These are phyloP conservation scores for Parachlorella kessleri DNA, from an alignment of 139 green algal species.

Conservation along the genomic window DNA sequence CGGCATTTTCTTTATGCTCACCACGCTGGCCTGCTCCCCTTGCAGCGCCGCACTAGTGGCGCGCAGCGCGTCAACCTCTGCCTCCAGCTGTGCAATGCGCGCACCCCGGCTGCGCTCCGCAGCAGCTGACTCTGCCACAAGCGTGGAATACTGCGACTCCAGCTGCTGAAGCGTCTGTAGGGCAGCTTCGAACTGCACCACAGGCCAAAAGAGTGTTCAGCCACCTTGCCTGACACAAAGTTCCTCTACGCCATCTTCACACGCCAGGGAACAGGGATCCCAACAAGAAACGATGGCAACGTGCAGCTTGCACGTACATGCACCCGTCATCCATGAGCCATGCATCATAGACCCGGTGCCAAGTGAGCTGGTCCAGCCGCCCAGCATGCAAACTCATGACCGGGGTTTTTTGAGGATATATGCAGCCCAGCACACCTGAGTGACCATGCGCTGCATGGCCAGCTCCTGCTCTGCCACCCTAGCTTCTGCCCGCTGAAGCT, in stretches of 20 bases:
- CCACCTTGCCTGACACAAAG: too few species aligned
- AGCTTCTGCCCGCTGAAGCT: conserved; percentile 30
- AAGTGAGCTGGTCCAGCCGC: too few species aligned
- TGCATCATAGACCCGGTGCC: too few species aligned
- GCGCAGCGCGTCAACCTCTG: conserved; percentile 24
- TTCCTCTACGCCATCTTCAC: too few species aligned
- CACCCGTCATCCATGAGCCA: too few species aligned
- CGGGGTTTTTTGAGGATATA: too few species aligned
- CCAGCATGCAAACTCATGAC: too few species aligned
- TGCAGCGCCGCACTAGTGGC: neutral
- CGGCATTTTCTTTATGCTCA: too few species aligned
- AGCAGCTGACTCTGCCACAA: conserved; percentile 29
- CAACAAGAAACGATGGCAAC: too few species aligned
- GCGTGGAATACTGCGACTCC: conserved; percentile 44
- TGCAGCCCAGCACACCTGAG: neutral
- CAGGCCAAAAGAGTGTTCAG: too few species aligned
- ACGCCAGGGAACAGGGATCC: too few species aligned
- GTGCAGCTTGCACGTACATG: too few species aligned
- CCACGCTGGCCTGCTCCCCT: conserved; percentile 13
- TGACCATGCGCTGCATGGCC: conserved; percentile 35
- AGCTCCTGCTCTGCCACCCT: conserved; percentile 35
- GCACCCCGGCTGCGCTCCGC: conserved; percentile 14
- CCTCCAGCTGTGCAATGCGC: conserved; percentile 32
- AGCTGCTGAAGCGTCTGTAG: conserved; percentile 46
- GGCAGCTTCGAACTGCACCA: conserved; percentile 45